Percentiles rank a stretch among this genome's conserved stretches.
Conservation (phyloP, 108 stramenopile species). For the Pseudonitzschia pungens region DNA sequence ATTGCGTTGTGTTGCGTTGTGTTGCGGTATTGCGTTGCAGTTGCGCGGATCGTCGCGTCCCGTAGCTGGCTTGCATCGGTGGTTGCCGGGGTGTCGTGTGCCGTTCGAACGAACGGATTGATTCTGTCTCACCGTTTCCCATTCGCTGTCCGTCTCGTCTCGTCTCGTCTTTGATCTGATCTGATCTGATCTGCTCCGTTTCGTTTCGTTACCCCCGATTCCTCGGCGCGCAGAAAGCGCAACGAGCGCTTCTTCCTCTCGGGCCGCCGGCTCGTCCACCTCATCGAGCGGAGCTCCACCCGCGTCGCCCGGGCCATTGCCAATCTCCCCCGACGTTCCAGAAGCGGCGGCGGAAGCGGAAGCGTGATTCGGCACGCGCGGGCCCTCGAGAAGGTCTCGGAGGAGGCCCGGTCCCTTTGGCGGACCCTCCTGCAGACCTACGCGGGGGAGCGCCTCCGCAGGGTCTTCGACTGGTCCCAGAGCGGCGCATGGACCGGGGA, state of each 20-base stretch:
- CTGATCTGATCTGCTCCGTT: no score
- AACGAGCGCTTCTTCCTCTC: conserved; percentile 66
- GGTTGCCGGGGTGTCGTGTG: not conserved
- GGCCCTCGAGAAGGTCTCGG: conserved; percentile 36
- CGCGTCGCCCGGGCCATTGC: conserved; percentile 44
- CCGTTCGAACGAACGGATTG: not conserved
- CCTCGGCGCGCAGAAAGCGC: conserved; percentile 42
- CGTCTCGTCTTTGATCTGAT: no score
- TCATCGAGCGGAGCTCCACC: conserved; percentile 41
- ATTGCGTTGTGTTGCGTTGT: not conserved
- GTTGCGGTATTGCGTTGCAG: no score
- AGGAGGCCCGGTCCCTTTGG: conserved; percentile 41
- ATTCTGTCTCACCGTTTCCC: not conserved
- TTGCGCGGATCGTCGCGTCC: no score
- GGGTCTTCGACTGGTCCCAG: conserved; percentile 64
- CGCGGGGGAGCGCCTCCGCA: conserved; percentile 58
- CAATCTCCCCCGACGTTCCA: conserved; percentile 5
- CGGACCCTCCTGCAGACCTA: conserved; percentile 43
- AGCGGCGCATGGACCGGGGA: conserved; percentile 19
- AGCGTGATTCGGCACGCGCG: conserved; percentile 26
- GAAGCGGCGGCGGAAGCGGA: conserved; percentile 12
- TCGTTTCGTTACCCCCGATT: no score
- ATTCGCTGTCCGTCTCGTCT: no score
- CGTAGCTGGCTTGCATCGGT: not conserved
- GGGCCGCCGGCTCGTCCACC: conserved; percentile 49